Evolutionary conservation across 2,329 filamentous ascomycete species (phyloP), one percentile per base, ranked within the genome.

Genomic region (Metarhizium brunneum): DNA sequence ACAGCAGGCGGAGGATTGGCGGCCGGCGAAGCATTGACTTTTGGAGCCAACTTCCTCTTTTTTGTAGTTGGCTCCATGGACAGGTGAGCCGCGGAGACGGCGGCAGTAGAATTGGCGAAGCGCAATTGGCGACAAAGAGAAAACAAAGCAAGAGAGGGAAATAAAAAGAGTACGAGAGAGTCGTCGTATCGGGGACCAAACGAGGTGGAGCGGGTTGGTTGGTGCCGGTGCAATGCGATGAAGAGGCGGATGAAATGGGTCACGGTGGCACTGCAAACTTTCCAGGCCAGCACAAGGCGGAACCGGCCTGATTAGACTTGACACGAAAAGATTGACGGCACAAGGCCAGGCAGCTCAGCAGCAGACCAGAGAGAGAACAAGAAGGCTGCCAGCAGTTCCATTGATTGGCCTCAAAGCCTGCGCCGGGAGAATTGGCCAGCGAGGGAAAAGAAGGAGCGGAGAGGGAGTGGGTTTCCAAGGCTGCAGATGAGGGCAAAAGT

Each of bases 41-140:
- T 75, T 40, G 72, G 72, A 63, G 72, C 72, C 67, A 75, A 66
- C 67, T 73, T 73, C 63, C 72, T 69, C 65, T 71, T 71, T 59
- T 75, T 75, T 57, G 62, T 71, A 49, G 70, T 71, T 59, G 71
- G 72, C 66, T 75, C 72, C 72, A 75, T 75, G 62, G 66, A 65
- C 62, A 58, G 47, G 55, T 35, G 50, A 50, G 45, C 36, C 40
- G 40, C 47, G 56, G 52, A 57, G 52, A 58, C 50, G 56, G 57
- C 54, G 58, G 60, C 52, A 48, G 32, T 50, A 20, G 62, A 60
- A 56, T 58, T 50, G 59, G 55, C 57, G 60, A 57, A 55, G 48
- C 36, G 56, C 36, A 53, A 47, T 53, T 30, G 45, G 25, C 25
- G 45, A 48, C 48, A 51, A 38, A 35, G 32, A 50, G 43, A 14